phyloP scores from a whole-genome alignment of 495 filamentous ascomycete species.

The Cercophora samala region DNA sequence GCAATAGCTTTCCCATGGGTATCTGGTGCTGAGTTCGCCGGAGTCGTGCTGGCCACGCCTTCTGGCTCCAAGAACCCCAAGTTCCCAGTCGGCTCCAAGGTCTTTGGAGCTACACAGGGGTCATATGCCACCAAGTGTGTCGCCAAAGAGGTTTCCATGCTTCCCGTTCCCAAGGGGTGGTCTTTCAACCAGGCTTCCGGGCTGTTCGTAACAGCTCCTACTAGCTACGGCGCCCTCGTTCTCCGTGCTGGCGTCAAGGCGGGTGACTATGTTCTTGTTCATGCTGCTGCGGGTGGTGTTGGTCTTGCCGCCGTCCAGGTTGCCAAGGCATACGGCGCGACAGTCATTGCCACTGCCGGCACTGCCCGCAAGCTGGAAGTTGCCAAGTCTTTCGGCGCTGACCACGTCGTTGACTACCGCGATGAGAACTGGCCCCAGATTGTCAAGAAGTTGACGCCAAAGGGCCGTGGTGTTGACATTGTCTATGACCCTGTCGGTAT shows the following conservation, averaged over 20 bases:
- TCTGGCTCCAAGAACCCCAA: conserved; percentile 36
- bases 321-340: conserved; percentile 86
- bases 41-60: conserved; percentile 66
- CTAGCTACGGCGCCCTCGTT: conserved; percentile 82
- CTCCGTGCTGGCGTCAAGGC: conserved; percentile 68
- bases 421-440: conserved; percentile 68
- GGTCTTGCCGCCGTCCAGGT: conserved; percentile 89
- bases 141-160: conserved; percentile 61
- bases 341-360: conserved; percentile 84
- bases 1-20: conserved; percentile 71
- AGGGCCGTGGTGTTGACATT: conserved; percentile 75
- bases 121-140: conserved; percentile 76
- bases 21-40: conserved; percentile 81
- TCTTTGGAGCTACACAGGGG: conserved; percentile 86
- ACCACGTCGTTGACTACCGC: conserved; percentile 75
- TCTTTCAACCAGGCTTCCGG: conserved; percentile 80
- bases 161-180: conserved; percentile 77
- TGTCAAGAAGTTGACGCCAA: conserved; percentile 71
- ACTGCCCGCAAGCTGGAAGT: conserved; percentile 73
- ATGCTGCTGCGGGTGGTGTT: conserved; percentile 90
- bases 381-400: conserved; percentile 75
- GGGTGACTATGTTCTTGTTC: conserved; percentile 85
- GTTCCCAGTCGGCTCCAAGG: conserved; percentile 72
- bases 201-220: conserved; percentile 86
- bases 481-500: conserved; percentile 89